phyloP scores from a whole-genome alignment of 176 grass and related monocot species.

The Triticum monococcum region DNA sequence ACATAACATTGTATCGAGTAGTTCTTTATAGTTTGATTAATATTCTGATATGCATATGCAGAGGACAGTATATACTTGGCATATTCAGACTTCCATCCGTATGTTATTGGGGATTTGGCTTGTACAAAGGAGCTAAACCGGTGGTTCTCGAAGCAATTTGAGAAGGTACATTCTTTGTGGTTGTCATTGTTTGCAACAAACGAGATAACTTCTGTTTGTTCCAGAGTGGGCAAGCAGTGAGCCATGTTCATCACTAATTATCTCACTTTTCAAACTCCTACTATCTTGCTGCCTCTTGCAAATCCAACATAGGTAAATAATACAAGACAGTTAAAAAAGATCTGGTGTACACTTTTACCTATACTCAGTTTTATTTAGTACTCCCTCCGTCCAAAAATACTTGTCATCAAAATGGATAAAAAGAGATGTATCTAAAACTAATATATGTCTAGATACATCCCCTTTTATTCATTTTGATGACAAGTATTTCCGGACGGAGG shows the following conservation, averaged over 20 bases:
- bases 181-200: conserved; percentile 23
- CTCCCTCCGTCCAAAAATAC: no score
- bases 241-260: neutral
- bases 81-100: conserved; percentile 89
- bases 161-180: conserved; percentile 57
- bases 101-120: conserved; percentile 76
- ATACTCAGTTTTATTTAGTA: neutral
- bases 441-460: no score
- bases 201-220: neutral
- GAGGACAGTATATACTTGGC: conserved; percentile 89
- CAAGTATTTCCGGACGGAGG: no score
- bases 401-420: no score
- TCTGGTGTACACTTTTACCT: neutral
- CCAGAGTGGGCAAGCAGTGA: neutral
- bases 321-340: neutral
- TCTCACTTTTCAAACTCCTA: neutral
- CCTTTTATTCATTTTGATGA: no score
- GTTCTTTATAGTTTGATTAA: neutral
- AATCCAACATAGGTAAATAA: neutral
- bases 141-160: conserved; percentile 97
- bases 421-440: no score
- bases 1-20: neutral
- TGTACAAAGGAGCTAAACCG: conserved; percentile 84
- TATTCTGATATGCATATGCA: conserved; percentile 59
- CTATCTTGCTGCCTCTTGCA: neutral